Base-by-base conservation (phyloP, 371 early-diverging fungal species). In the Nematocida ironsii region DNA sequence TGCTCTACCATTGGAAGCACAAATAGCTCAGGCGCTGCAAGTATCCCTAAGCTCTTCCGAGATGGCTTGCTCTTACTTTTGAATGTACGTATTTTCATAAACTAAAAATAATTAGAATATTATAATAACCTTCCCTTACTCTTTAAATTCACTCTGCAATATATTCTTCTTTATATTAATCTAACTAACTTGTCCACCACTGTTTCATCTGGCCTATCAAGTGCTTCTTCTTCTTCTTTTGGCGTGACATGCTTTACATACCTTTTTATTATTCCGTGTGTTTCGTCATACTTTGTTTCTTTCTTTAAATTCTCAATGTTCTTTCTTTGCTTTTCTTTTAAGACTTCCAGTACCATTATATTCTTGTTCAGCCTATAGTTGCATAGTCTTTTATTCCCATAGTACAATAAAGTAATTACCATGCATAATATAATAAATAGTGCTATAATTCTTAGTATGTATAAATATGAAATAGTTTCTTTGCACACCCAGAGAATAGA, bases 401-500 rank as follows among this genome's bases (percentile, higher is more conserved):
- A 60, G 27, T 13, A 20, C 11, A 86, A 60, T 45, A 78, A 67
- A 40, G 44, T 52, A n/a, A 67, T 40, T n/a, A 82, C 5, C 57
- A 68, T 68, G 5, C 58, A 66, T n/a, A 78, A 47, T 11, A 82
- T 7, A 33, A 52, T 40, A 20, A 55, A 25, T 13, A 44, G 56
- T 23, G 66, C 67, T n/a, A 52, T 7, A n/a, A 44, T 50, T 33
- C 74, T 83, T 18, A 61, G 61, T 62, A 83, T 74, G 44, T 64
- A 69, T 1, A 71, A 9, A 50, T 82, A 84, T 23, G 67, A 64
- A 27, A 86, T 23, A 56, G 72, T 66, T 66, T 84, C 84, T 71
- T 84, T 86, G 55, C 74, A 44, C 20, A 75, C 67, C 85, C 84
- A 84, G 23, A 84, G 74, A 72, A 84, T 45, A 62, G 82, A 73